Evolutionary conservation across 2,329 filamentous ascomycete genomes (phyloP).

Genomic region (Sporothrix pseudoabietina): DNA sequence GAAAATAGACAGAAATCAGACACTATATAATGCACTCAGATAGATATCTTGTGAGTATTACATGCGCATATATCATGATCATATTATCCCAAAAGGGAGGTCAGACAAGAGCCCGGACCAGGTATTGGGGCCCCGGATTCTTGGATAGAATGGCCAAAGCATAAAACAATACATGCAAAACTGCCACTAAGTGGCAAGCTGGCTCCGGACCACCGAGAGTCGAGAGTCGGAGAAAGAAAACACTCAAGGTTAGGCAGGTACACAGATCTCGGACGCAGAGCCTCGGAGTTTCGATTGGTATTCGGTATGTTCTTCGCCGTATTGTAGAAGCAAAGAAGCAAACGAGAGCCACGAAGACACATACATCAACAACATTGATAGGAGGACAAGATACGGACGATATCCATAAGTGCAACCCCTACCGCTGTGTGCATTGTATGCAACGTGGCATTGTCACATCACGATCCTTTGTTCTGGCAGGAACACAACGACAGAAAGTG

Average conservation of each 20-base stretch:
- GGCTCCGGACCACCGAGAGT: slow-evolving; percentile 8
- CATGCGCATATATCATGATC: neutral
- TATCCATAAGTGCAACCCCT: neutral
- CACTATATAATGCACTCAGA: neutral
- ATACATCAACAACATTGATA: neutral
- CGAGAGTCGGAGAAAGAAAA: neutral
- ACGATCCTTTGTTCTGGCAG: neutral
- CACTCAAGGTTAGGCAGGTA: neutral
- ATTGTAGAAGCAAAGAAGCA: neutral
- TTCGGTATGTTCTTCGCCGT: neutral
- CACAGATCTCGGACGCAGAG: neutral
- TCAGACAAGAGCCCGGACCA: neutral
- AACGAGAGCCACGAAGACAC: neutral
- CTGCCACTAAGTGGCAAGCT: neutral
- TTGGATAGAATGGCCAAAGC: neutral
- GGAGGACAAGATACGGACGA: neutral
- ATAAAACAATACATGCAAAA: neutral
- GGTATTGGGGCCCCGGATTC: neutral
- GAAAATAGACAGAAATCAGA: too few relatives aligned
- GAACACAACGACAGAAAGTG: neutral
- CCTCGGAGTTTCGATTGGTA: slow-evolving; percentile 6
- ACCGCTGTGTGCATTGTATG: slow-evolving; percentile 12
- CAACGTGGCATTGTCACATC: slow-evolving; percentile 21
- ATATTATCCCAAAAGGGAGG: neutral
- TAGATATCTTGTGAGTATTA: neutral